These are phyloP conservation scores for Durotheca rogersii DNA, from an alignment of 495 filamentous ascomycete genomes.

Conservation along the genomic window DNA sequence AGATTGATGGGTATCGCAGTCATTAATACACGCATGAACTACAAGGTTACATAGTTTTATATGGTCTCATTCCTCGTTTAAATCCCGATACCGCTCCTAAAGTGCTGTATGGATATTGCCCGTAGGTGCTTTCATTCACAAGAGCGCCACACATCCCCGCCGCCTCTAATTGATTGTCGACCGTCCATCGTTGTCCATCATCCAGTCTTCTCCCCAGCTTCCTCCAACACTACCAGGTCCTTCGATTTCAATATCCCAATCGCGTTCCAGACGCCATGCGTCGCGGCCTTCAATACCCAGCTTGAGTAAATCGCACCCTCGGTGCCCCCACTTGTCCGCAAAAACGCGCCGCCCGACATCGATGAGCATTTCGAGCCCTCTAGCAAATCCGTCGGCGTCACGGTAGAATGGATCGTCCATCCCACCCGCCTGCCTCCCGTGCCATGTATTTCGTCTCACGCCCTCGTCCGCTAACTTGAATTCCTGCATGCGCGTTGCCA, in stretches of 20 bases:
- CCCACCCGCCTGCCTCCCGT: conserved; percentile 53
- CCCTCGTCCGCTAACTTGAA: conserved; percentile 35
- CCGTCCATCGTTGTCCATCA: conserved; percentile 7
- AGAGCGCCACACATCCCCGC: neutral
- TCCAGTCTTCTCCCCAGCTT: conserved; percentile 34
- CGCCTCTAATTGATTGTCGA: neutral
- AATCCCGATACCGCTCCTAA: too few relatives aligned
- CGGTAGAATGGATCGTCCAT: conserved; percentile 59
- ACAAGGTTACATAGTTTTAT: too few relatives aligned
- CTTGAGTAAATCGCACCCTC: conserved; percentile 29
- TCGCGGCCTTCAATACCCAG: conserved; percentile 37
- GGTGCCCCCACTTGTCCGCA: conserved; percentile 57
- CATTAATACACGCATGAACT: too few relatives aligned
- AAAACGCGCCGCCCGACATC: conserved; percentile 54
- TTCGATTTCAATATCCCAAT: conserved; percentile 35
- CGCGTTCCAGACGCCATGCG: conserved; percentile 40
- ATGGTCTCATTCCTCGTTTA: too few relatives aligned
- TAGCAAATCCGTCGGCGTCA: conserved; percentile 55
- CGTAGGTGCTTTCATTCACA: too few relatives aligned
- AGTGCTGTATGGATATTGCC: too few relatives aligned
- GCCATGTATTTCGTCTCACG: conserved; percentile 54
- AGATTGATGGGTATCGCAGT: too few relatives aligned
- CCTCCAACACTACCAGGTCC: conserved; percentile 23
- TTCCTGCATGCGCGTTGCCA: conserved; percentile 40
- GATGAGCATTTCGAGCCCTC: conserved; percentile 48